phyloP scores from a whole-genome alignment of 805 yeast species.

The Zygosaccharomyces siamensis region DNA sequence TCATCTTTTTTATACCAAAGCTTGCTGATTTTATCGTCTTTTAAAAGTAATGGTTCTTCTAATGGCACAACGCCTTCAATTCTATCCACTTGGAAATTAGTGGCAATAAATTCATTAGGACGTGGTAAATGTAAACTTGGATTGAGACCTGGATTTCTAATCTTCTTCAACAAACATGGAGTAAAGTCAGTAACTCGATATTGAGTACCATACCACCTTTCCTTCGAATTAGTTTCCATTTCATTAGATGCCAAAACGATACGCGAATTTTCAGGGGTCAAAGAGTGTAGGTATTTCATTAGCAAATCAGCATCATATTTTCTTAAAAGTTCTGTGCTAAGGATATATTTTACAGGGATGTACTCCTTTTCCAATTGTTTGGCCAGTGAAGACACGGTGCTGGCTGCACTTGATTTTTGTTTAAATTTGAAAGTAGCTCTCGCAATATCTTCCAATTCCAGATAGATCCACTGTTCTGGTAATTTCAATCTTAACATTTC shows the following conservation, averaged over 20 bases:
- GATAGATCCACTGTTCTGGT: constrained; percentile 74
- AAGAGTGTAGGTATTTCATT: constrained; percentile 42
- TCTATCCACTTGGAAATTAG: constrained; percentile 60
- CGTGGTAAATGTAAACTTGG: constrained; percentile 54
- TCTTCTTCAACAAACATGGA: constrained; percentile 33
- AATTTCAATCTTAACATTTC: constrained; percentile 50
- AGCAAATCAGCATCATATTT: constrained; percentile 56
- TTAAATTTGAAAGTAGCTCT: constrained; percentile 69
- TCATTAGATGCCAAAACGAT: constrained; percentile 50
- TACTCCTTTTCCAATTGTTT: constrained; percentile 50
- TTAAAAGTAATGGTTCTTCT: constrained; percentile 59
- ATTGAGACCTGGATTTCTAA: constrained; percentile 33
- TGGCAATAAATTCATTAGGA: constrained; percentile 78
- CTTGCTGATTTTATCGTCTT: constrained; percentile 44
- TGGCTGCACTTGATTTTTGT: constrained; percentile 69
- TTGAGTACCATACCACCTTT: constrained; percentile 90
- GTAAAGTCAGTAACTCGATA: constrained; percentile 50
- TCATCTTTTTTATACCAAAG: constrained; percentile 92
- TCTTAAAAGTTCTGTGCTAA: constrained; percentile 53
- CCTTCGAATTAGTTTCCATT: constrained; percentile 49
- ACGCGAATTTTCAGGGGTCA: constrained; percentile 59
- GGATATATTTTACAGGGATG: constrained; percentile 60
- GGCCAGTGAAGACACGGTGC: constrained; percentile 68
- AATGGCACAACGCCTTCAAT: constrained; percentile 32
- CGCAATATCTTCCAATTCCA: constrained; percentile 69